These are phyloP conservation scores for Castanospermum australe DNA, from an alignment of 306 rosid genomes.

Conservation along the genomic window DNA sequence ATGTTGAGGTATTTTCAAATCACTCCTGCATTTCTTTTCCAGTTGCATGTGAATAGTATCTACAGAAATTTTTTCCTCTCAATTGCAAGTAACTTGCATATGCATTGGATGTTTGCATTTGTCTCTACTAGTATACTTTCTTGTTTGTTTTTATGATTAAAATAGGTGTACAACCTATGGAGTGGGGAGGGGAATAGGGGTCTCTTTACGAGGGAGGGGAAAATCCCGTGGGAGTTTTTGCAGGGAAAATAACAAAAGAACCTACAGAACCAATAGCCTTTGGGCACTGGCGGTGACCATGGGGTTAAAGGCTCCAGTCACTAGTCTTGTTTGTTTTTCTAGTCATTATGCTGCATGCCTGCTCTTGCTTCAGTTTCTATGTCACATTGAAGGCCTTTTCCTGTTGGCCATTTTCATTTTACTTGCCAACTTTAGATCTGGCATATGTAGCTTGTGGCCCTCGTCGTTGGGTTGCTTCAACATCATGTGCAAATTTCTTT, in stretches of 20 bases:
- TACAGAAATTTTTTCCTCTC: background rate
- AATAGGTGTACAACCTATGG: background rate
- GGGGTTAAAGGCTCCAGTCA: too few relatives aligned
- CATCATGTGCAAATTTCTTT: background rate
- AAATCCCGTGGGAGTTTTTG: background rate
- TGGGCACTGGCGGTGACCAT: too few relatives aligned
- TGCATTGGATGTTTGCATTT: background rate
- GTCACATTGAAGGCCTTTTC: background rate
- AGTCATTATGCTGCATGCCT: background rate
- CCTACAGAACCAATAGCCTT: too few relatives aligned
- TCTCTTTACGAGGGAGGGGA: background rate
- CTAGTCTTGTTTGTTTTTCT: background rate
- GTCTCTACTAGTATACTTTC: background rate
- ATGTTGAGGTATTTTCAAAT: slow-evolving; percentile 68
- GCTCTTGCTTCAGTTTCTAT: background rate
- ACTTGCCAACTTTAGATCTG: background rate
- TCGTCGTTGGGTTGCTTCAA: background rate
- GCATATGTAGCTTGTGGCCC: background rate
- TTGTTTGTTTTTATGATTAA: background rate
- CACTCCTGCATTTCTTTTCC: background rate
- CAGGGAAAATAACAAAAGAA: too few relatives aligned
- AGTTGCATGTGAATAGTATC: background rate
- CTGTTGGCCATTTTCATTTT: background rate
- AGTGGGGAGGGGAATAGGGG: background rate
- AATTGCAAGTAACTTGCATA: background rate